Evolutionary conservation across 2,329 filamentous ascomycete genomes (phyloP).

Genomic region (Nigrospora osmanthi): DNA sequence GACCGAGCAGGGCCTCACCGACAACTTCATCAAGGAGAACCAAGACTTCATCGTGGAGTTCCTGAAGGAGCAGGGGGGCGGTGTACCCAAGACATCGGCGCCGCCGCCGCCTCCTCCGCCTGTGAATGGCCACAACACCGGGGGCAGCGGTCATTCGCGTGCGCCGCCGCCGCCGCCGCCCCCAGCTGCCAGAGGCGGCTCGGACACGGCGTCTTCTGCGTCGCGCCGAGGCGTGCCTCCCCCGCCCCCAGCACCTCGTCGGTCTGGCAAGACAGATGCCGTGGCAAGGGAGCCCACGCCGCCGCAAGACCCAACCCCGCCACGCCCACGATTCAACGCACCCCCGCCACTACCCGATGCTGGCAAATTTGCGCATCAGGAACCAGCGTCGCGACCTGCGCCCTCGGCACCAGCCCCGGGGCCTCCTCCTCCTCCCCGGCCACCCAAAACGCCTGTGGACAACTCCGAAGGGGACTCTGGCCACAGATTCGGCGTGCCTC

Average conservation of each 20-base stretch:
- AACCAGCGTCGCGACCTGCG: conserved; percentile 31
- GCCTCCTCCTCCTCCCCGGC: conserved; percentile 60
- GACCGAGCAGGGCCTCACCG: conserved; percentile 53
- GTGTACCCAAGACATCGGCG: conserved; percentile 20
- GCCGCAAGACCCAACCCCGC: conserved; percentile 64
- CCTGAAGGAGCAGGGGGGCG: conserved; percentile 47
- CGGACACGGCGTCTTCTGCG: conserved; percentile 25
- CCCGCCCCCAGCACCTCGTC: conserved; percentile 51
- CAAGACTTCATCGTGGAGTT: conserved; percentile 63
- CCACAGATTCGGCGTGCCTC: conserved; percentile 68
- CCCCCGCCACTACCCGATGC: conserved; percentile 86
- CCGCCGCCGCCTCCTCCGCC: conserved; percentile 29
- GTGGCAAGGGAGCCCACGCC: conserved; percentile 42
- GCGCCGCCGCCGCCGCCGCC: conserved; percentile 17
- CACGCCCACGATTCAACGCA: conserved; percentile 66
- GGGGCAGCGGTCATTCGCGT: conserved; percentile 9
- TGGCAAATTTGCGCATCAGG: conserved; percentile 68
- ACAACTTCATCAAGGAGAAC: conserved; percentile 60
- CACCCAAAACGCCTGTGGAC: conserved; percentile 64
- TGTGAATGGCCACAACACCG: conserved; percentile 4
- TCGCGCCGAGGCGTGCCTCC: conserved; percentile 38
- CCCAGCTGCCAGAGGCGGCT: conserved; percentile 4
- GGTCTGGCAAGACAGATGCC: conserved; percentile 45
- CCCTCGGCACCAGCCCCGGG: conserved; percentile 45
- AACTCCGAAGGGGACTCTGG: conserved; percentile 36